phyloP scores from a whole-genome alignment of 2,329 filamentous ascomycete species.

The Monilinia vaccinii-corymbosi region DNA sequence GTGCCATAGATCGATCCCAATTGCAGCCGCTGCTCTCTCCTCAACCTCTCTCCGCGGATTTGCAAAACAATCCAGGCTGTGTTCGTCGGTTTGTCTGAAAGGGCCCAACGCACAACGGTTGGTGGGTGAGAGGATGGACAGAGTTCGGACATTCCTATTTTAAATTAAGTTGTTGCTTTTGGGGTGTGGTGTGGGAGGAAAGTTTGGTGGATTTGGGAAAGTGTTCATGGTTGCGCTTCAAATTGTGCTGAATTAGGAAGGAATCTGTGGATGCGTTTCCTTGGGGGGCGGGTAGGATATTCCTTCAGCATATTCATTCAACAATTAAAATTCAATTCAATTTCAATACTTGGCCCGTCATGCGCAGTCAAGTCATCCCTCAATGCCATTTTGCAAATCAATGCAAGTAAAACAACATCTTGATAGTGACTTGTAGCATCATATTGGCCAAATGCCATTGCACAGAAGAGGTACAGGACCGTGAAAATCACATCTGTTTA shows the following conservation, averaged over 20 bases:
- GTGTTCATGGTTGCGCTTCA: background rate
- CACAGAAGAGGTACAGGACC: conserved; percentile 5
- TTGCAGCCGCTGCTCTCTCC: conserved; percentile 55
- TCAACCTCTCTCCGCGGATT: conserved; percentile 33
- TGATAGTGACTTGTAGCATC: background rate
- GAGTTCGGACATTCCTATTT: conserved; percentile 45
- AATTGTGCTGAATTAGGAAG: background rate
- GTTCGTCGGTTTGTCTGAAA: conserved; percentile 22
- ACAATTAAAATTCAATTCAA: background rate
- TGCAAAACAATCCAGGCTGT: conserved; percentile 13
- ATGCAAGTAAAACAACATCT: background rate
- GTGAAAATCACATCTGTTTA: conserved; percentile 13
- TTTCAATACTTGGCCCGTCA: background rate
- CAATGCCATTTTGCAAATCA: background rate
- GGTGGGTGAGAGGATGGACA: conserved; percentile 30
- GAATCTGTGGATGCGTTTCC: background rate
- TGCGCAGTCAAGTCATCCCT: background rate
- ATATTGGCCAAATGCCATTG: background rate
- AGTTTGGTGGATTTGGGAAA: background rate
- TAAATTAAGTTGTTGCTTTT: background rate
- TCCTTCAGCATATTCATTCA: background rate
- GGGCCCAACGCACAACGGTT: conserved; percentile 18
- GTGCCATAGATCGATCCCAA: conserved; percentile 44
- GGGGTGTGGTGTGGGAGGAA: background rate
- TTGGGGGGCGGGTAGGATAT: background rate